These are phyloP conservation scores for Postia placenta DNA, from an alignment of 768 basidiomycete species.

Conservation along the genomic window DNA sequence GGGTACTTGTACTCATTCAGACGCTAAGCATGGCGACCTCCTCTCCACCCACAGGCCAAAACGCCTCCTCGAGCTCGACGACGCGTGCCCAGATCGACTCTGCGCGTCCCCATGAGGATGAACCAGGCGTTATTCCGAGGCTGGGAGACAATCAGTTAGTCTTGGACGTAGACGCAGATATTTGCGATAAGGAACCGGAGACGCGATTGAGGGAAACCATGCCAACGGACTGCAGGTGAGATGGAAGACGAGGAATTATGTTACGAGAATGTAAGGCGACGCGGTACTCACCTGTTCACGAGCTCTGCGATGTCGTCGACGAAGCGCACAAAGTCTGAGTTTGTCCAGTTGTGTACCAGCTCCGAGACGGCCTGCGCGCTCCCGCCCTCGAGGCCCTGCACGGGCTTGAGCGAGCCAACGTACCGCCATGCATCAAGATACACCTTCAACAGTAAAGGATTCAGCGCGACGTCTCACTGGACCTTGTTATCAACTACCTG, in stretches of 20 bases:
- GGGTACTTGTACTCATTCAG: too few relatives aligned
- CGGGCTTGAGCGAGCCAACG: constrained; percentile 25
- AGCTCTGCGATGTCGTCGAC: constrained; percentile 43
- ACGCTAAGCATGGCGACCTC: constrained; percentile 13
- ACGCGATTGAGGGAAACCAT: background rate
- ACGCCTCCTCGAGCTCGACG: constrained; percentile 52
- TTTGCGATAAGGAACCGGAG: background rate
- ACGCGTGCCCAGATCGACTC: constrained; percentile 53
- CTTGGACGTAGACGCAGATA: background rate
- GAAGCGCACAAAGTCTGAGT: constrained; percentile 44
- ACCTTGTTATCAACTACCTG: too few relatives aligned
- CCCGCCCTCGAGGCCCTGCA: background rate
- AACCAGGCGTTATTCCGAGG: constrained; percentile 31
- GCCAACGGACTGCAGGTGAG: background rate
- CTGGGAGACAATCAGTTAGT: constrained; percentile 12
- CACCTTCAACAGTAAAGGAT: constrained; percentile 33
- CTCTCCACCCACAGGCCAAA: constrained; percentile 49
- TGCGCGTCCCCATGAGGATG: constrained; percentile 31
- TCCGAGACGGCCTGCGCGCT: constrained; percentile 29
- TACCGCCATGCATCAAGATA: constrained; percentile 66
- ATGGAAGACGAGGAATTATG: too few relatives aligned
- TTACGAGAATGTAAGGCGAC: too few relatives aligned
- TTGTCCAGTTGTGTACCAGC: constrained; percentile 63
- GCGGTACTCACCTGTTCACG: constrained; percentile 36
- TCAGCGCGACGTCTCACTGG: background rate